Percentiles rank a stretch among this genome's conserved stretches.
phyloP scores from a whole-genome alignment of 257 asterid genomes.

The Anisodus acutangulus region DNA sequence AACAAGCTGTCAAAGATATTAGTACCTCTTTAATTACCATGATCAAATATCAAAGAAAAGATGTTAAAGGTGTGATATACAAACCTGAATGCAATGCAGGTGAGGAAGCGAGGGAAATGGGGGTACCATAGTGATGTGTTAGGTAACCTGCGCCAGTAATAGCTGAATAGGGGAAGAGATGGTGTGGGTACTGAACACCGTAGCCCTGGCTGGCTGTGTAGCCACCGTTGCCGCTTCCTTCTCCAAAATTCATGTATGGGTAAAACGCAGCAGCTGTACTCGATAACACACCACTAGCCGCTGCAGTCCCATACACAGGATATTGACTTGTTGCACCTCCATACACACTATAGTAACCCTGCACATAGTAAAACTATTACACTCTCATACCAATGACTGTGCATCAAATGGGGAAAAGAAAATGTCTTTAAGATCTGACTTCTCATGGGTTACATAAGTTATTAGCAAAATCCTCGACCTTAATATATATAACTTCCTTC shows the following conservation, averaged over 20 bases:
- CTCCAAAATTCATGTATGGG: slow-evolving; percentile 77
- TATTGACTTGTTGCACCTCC: slow-evolving; percentile 77
- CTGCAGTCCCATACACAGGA: slow-evolving; percentile 70
- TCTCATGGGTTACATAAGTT: background rate
- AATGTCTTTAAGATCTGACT: background rate
- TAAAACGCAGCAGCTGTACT: slow-evolving; percentile 62
- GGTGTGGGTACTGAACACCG: slow-evolving; percentile 81
- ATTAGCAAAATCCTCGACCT: background rate
- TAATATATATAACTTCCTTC: background rate
- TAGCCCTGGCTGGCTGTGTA: slow-evolving; percentile 62
- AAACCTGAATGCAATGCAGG: slow-evolving; percentile 87
- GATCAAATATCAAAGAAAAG: too few relatives aligned
- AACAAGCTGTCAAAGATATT: slow-evolving; percentile 85
- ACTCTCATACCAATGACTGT: background rate
- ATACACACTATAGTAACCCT: slow-evolving; percentile 81
- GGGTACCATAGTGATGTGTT: slow-evolving; percentile 74
- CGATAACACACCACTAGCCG: slow-evolving; percentile 62
- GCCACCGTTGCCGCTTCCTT: slow-evolving; percentile 53
- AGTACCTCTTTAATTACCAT: slow-evolving; percentile 44
- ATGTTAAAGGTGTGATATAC: slow-evolving; percentile 5
- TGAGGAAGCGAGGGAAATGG: slow-evolving; percentile 74
- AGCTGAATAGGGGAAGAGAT: slow-evolving; percentile 70
- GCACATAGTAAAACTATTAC: slow-evolving; percentile 22
- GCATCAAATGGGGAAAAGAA: too few relatives aligned
- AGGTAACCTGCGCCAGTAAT: slow-evolving; percentile 59